Evolutionary conservation across 2,329 filamentous ascomycete genomes (phyloP).

Genomic region (Penicillium sp.): DNA sequence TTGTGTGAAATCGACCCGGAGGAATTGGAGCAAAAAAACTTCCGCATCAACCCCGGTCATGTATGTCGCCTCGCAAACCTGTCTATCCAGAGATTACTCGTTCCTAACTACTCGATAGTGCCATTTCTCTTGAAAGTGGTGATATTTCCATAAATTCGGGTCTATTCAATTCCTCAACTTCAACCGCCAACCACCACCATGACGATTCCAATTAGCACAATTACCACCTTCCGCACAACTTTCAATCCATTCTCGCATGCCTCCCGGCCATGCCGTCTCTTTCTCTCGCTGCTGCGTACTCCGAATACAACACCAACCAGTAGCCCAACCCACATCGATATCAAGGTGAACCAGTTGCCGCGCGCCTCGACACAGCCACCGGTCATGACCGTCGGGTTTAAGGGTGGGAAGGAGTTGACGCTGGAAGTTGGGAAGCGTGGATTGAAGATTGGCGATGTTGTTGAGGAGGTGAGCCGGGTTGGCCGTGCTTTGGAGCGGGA

Average conservation of each 20-base stretch:
- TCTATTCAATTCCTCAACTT: too few relatives aligned
- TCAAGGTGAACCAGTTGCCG: conserved; percentile 70
- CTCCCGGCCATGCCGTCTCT: conserved; percentile 77
- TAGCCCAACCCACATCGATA: conserved; percentile 67
- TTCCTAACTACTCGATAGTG: too few relatives aligned
- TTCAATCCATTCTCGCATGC: conserved; percentile 87
- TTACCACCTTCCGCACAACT: conserved; percentile 70
- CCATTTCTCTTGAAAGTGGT: too few relatives aligned
- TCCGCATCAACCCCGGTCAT: conserved; percentile 5
- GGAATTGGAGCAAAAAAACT: conserved; percentile 13
- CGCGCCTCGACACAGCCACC: conserved; percentile 62
- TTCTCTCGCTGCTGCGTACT: conserved; percentile 79
- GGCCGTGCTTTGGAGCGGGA: conserved; percentile 75
- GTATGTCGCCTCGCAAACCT: conserved; percentile 8
- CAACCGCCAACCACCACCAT: conserved; percentile 19
- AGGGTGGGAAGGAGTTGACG: conserved; percentile 87
- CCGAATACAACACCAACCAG: conserved; percentile 71
- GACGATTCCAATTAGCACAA: conserved; percentile 38
- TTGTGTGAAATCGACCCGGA: too few relatives aligned
- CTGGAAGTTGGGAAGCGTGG: conserved; percentile 72
- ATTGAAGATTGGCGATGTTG: conserved; percentile 75
- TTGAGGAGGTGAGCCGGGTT: conserved; percentile 85
- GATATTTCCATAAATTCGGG: too few relatives aligned
- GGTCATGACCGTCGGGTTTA: conserved; percentile 74
- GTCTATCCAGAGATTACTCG: too few relatives aligned